Conservation (phyloP, 768 basidiomycete species). For the Trametes coccinea region DNA sequence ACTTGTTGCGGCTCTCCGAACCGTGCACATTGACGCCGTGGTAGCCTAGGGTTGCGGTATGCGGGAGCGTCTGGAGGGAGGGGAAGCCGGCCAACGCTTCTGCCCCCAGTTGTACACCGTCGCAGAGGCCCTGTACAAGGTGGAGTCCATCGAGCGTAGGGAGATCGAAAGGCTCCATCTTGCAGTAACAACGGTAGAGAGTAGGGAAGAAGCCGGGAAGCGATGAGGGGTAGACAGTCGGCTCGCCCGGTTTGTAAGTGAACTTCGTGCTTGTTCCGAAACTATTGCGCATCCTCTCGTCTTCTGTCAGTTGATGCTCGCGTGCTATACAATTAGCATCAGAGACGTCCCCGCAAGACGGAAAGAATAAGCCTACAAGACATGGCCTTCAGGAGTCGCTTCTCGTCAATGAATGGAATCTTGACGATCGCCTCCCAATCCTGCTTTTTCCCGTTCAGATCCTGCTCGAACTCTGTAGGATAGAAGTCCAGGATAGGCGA, state of each 20-base stretch:
- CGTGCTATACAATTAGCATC: conserved; percentile 49
- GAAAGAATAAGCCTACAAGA: conserved; percentile 47
- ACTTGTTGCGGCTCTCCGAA: conserved; percentile 86
- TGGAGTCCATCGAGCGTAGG: conserved; percentile 87
- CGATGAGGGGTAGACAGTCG: conserved; percentile 83
- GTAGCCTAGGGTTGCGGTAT: conserved; percentile 71
- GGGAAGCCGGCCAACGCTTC: conserved; percentile 95
- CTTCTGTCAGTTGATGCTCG: conserved; percentile 72
- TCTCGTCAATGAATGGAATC: conserved; percentile 94
- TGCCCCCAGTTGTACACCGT: conserved; percentile 84
- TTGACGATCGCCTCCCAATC: conserved; percentile 99
- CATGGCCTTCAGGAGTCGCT: conserved; percentile 81
- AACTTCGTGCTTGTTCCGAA: conserved; percentile 84
- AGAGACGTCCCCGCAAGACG: not conserved
- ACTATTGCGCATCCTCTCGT: conserved; percentile 74
- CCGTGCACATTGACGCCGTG: conserved; percentile 96
- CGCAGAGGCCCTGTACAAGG: conserved; percentile 81
- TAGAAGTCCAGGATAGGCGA: conserved; percentile 96
- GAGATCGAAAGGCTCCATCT: conserved; percentile 81
- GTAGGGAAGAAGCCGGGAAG: conserved; percentile 94
- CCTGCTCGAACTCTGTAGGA: conserved; percentile 85
- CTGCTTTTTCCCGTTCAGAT: conserved; percentile 96
- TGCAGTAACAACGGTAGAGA: conserved; percentile 75
- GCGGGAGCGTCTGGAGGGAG: conserved; percentile 85
- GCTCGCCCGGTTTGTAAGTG: conserved; percentile 59